Evolutionary conservation across 202 grass and related monocot species (phyloP).

Genomic region (Cymbopogon flexuosus): DNA sequence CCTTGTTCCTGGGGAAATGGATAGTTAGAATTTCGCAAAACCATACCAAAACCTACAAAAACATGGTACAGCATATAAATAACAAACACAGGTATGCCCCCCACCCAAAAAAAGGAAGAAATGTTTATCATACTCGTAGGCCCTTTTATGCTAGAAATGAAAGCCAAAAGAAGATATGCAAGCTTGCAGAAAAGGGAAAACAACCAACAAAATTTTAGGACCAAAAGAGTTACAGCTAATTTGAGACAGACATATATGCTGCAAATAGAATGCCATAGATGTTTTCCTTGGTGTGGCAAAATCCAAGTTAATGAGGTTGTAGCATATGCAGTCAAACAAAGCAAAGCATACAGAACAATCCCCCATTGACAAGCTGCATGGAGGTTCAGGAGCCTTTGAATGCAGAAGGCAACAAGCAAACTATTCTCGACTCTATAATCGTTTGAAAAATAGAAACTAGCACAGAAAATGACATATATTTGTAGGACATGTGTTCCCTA

Average conservation of each 20-base stretch:
- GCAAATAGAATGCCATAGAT: constrained; percentile 6
- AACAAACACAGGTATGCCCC: background rate
- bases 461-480: background rate
- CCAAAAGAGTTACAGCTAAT: background rate
- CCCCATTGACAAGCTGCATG: constrained; percentile 1
- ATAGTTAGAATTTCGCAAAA: background rate
- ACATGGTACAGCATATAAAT: constrained; percentile 7
- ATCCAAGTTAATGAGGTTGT: background rate
- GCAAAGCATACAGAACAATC: background rate
- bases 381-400: constrained; percentile 1
- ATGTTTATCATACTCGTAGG: background rate
- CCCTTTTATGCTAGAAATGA: constrained; percentile 14
- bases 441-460: background rate
- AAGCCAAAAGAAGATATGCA: constrained; percentile 3
- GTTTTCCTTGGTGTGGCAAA: background rate
- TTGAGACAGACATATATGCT: background rate
- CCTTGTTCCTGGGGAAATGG: constrained; percentile 9
- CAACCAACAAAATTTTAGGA: background rate
- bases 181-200: background rate
- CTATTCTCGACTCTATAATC: constrained; percentile 3
- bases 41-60: background rate
- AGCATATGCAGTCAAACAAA: background rate
- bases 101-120: background rate
- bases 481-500: background rate
- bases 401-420: background rate